Percentiles rank a stretch among this genome's conserved stretches.
Conservation (phyloP, 345 rosid genomes). For the Eucalyptus cladocalyx region DNA sequence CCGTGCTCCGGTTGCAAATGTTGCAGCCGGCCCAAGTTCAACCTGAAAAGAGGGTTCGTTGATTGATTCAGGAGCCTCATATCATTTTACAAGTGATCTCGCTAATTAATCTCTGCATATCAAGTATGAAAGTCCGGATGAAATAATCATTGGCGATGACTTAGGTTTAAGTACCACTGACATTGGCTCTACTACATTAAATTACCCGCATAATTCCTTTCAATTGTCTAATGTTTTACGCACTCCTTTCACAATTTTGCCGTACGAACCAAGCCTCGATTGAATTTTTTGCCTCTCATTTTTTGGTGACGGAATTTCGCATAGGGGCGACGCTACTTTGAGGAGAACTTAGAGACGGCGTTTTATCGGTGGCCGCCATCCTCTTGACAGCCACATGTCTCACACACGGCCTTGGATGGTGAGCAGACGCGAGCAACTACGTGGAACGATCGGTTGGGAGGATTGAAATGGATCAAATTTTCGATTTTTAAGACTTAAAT, state of each 20-base stretch:
- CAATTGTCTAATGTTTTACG: neutral
- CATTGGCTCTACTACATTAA: neutral
- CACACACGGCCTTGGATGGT: neutral
- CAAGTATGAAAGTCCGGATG: neutral
- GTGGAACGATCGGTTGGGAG: too few species aligned
- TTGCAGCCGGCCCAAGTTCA: neutral
- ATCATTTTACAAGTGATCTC: neutral
- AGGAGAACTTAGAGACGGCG: neutral
- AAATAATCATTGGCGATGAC: neutral
- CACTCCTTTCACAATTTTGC: neutral
- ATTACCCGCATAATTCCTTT: neutral
- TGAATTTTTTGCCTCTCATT: neutral
- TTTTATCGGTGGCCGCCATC: neutral
- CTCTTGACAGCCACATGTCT: neutral
- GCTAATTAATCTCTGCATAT: too few species aligned
- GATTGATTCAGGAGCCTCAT: rapidly evolving
- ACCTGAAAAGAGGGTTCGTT: rapidly evolving
- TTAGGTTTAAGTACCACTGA: neutral
- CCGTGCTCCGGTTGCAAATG: neutral
- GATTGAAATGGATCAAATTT: neutral
- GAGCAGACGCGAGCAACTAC: neutral
- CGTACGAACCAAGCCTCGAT: neutral
- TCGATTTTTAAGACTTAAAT: neutral
- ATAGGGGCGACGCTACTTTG: neutral
- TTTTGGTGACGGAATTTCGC: neutral